phyloP scores from a whole-genome alignment of 164 flowering plant species.

The Tetrastigma voinierianum region DNA sequence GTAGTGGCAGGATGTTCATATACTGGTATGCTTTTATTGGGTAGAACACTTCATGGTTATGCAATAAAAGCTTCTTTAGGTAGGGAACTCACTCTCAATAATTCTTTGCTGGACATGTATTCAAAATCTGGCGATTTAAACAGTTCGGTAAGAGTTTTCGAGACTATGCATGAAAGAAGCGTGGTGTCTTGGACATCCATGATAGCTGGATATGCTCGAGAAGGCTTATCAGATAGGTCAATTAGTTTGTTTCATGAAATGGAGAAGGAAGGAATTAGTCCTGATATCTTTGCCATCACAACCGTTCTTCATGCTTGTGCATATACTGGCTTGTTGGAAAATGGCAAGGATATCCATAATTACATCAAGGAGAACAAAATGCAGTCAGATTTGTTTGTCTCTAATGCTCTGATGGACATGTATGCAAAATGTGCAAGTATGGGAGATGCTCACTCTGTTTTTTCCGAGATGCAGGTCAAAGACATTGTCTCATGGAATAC shows the following conservation, averaged over 20 bases:
- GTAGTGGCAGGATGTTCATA: conserved; percentile 53
- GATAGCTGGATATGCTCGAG: conserved; percentile 58
- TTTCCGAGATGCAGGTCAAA: conserved; percentile 33
- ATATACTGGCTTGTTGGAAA: conserved; percentile 38
- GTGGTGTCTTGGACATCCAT: conserved; percentile 69
- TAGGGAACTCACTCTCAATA: conserved; percentile 26
- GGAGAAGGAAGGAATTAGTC: conserved; percentile 41
- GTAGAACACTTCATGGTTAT: conserved; percentile 47
- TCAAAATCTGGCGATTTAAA: conserved; percentile 51
- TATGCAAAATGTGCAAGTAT: conserved; percentile 77
- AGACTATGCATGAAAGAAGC: conserved; percentile 37
- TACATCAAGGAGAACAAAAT: conserved; percentile 39
- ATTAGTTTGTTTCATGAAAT: conserved; percentile 44
- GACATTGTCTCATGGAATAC: conserved; percentile 68
- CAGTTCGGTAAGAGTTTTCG: conserved; percentile 36
- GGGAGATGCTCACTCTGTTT: conserved; percentile 50
- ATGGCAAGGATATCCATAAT: conserved; percentile 45
- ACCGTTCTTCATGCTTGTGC: conserved; percentile 65
- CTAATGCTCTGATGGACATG: conserved; percentile 72
- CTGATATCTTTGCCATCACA: conserved; percentile 46
- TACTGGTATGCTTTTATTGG: conserved; percentile 23
- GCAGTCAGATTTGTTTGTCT: conserved; percentile 36
- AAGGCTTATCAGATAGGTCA: conserved; percentile 40
- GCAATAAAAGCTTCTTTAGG: conserved; percentile 35
- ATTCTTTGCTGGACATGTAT: conserved; percentile 59